phyloP scores from a whole-genome alignment of 73 alveolate genomes.

The Diophrys appendiculata region DNA sequence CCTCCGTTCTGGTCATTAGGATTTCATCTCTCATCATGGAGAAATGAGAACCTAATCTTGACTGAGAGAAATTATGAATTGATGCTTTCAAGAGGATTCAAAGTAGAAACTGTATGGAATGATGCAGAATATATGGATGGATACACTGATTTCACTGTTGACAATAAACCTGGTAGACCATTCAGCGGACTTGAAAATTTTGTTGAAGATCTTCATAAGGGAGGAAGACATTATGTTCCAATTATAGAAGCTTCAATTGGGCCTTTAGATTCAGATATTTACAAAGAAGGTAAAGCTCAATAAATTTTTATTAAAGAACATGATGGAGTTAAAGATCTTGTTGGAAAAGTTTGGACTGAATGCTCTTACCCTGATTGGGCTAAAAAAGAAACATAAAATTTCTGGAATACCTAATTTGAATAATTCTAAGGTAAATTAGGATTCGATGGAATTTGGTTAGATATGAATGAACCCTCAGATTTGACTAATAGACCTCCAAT shows the following conservation, averaged over 20 bases:
- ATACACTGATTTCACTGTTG: slow-evolving; percentile 74
- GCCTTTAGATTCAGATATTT: slow-evolving; percentile 55
- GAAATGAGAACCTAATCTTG: slow-evolving; percentile 62
- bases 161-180: slow-evolving; percentile 16
- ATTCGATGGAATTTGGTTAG: slow-evolving; percentile 98
- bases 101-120: slow-evolving; percentile 89
- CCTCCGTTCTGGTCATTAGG: slow-evolving; percentile 94
- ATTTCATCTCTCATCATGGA: slow-evolving; percentile 90
- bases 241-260: slow-evolving; percentile 91
- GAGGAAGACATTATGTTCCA: slow-evolving; percentile 81
- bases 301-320: slow-evolving; percentile 80
- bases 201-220: slow-evolving; percentile 27
- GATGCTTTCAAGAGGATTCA: slow-evolving; percentile 58
- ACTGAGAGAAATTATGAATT: slow-evolving; percentile 64
- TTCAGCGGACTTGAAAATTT: slow-evolving; percentile 33
- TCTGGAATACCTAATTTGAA: slow-evolving; percentile 81
- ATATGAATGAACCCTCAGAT: slow-evolving; percentile 95
- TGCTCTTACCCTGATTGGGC: no score
- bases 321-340: slow-evolving; percentile 67
- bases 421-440: slow-evolving; percentile 55
- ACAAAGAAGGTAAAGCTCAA: slow-evolving; percentile 58
- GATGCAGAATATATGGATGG: slow-evolving; percentile 94
- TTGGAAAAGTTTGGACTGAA: slow-evolving; percentile 94
- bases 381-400: no score
- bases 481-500: slow-evolving; percentile 42